These are phyloP conservation scores for Phaffia australis DNA, from an alignment of 768 basidiomycete genomes.

Conservation along the genomic window DNA sequence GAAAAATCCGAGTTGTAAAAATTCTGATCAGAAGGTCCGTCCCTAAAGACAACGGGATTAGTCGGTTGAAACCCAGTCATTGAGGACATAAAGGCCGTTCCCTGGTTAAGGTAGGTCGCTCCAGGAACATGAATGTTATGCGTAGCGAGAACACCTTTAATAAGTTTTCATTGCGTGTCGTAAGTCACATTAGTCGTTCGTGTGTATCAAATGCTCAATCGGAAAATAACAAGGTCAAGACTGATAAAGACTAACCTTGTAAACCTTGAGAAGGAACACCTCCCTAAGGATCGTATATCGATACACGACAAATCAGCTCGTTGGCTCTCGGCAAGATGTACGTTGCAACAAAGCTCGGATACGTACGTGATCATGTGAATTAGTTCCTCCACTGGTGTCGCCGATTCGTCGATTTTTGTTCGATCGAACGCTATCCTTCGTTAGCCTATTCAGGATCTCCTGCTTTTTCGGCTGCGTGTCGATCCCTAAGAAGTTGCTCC, in stretches of 20 bases:
- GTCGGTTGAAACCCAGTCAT: not conserved
- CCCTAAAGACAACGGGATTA: conserved; percentile 10
- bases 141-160: conserved; percentile 1
- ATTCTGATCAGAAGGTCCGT: conserved; percentile 19
- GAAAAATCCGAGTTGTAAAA: not conserved
- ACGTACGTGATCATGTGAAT: conserved; percentile 12
- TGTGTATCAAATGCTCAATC: too few relatives aligned
- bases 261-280: conserved; percentile 21
- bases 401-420: conserved; percentile 23
- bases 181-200: too few relatives aligned
- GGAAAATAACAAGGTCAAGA: too few relatives aligned
- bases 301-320: not conserved
- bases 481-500: conserved; percentile 6
- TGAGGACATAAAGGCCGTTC: not conserved
- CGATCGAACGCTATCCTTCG: conserved; percentile 10
- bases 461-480: conserved; percentile 18
- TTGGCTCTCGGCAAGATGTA: too few relatives aligned
- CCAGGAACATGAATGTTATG: conserved; percentile 24
- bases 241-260: not conserved
- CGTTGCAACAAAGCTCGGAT: not conserved
- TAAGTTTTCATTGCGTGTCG: not conserved
- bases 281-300: not conserved
- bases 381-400: conserved; percentile 7
- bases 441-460: conserved; percentile 13
- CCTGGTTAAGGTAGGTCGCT: conserved; percentile 24